Percentiles rank a stretch among this genome's conserved stretches.
Conservation (phyloP, 2,329 filamentous ascomycete species). For the Eutypella sp. region DNA sequence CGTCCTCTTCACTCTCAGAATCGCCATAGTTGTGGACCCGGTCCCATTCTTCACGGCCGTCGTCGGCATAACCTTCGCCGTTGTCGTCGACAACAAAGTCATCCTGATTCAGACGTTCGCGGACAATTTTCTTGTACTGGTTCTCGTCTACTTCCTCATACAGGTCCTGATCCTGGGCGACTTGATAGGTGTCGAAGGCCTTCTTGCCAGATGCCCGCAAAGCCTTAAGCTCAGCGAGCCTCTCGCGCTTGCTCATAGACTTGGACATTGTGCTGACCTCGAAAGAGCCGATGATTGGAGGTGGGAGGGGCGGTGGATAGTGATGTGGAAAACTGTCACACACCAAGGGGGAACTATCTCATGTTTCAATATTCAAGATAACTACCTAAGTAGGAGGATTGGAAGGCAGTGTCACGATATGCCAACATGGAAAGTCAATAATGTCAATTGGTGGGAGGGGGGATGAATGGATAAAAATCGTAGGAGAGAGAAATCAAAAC, state of each 20-base stretch:
- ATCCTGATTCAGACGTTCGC: slow-evolving; percentile 82
- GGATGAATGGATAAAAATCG: neutral
- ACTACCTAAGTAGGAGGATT: neutral
- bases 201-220: slow-evolving; percentile 88
- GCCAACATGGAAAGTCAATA: neutral
- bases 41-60: slow-evolving; percentile 93
- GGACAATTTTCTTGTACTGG: slow-evolving; percentile 93
- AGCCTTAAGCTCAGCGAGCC: slow-evolving; percentile 74
- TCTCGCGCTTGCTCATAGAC: slow-evolving; percentile 39
- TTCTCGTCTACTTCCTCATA: slow-evolving; percentile 98
- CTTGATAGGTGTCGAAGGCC: slow-evolving; percentile 78
- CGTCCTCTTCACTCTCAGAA: slow-evolving; percentile 76
- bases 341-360: too few species aligned
- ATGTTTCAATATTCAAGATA: neutral
- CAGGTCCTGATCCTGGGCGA: slow-evolving; percentile 76
- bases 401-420: neutral
- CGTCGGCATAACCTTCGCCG: slow-evolving; percentile 92
- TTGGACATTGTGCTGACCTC: slow-evolving; percentile 36
- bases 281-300: neutral
- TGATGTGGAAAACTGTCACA: neutral
- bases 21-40: slow-evolving; percentile 60
- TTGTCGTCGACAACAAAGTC: slow-evolving; percentile 99
- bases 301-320: neutral
- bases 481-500: neutral
- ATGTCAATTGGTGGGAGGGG: neutral